Conservation (phyloP, 2,329 filamentous ascomycete species). For the Diaporthe amygdali region DNA sequence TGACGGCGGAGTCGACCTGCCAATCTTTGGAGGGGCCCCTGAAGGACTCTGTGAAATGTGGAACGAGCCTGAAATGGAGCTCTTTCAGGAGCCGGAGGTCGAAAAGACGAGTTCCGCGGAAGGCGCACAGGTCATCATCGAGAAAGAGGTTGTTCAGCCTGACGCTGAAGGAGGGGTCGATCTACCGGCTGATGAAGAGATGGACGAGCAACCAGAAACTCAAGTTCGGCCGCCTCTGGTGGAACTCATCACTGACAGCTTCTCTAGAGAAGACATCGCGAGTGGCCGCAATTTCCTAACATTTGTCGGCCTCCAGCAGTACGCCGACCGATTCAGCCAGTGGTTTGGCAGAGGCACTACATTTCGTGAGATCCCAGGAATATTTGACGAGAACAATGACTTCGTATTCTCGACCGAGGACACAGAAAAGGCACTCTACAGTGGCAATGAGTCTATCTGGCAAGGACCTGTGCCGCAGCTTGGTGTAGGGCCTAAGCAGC, state of each 20-base stretch:
- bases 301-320: not conserved
- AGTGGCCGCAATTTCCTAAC: not conserved
- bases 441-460: not conserved
- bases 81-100: not conserved
- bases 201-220: not conserved
- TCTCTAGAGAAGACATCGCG: not conserved
- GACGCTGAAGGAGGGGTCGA: not conserved
- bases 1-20: too few species aligned
- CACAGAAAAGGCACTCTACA: not conserved
- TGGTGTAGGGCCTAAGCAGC: not conserved
- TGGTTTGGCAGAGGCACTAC: not conserved
- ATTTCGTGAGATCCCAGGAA: slow-evolving; percentile 4
- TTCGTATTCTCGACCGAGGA: not conserved
- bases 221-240: not conserved
- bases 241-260: not conserved
- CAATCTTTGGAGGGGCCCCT: too few species aligned
- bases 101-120: too few species aligned
- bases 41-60: not conserved
- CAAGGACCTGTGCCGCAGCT: not conserved
- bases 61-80: not conserved
- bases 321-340: not conserved
- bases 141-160: not conserved
- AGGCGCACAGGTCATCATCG: too few species aligned
- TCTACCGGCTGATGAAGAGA: not conserved
- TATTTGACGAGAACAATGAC: slow-evolving; percentile 5